Evolutionary conservation across 169 alveolate genomes (phyloP).

Genomic region (Plasmodium fragile): DNA sequence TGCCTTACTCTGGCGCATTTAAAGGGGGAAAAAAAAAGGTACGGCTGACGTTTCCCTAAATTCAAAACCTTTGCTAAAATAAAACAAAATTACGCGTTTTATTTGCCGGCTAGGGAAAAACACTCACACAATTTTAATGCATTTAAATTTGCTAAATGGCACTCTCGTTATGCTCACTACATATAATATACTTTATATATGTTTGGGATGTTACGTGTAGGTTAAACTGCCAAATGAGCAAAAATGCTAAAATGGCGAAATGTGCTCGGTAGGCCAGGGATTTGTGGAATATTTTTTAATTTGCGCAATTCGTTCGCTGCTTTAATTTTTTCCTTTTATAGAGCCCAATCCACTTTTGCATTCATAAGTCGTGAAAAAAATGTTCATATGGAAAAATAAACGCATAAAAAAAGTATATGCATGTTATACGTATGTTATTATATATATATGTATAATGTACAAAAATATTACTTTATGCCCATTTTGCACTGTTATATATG

Average conservation of each 20-base stretch:
- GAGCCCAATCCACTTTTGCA: neutral
- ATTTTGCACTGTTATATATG: neutral
- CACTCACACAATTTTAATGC: constrained; percentile 11
- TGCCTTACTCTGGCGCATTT: neutral
- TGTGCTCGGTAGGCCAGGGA: neutral
- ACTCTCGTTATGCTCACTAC: neutral
- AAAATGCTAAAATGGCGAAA: neutral
- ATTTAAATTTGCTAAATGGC: neutral
- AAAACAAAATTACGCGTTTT: constrained; percentile 31
- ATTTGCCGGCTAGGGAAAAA: constrained; percentile 3
- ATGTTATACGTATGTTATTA: neutral
- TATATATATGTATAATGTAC: neutral
- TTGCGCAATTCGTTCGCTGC: neutral
- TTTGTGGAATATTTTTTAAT: neutral
- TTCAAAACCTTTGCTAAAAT: constrained; percentile 7
- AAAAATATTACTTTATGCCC: neutral
- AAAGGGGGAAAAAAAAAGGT: neutral
- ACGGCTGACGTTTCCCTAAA: constrained; percentile 1
- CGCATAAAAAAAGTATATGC: neutral
- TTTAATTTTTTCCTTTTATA: neutral
- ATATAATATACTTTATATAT: neutral
- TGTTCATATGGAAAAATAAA: neutral
- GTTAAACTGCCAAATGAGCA: neutral
- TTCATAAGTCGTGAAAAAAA: neutral
- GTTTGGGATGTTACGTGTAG: neutral